Conservation (phyloP, 2,329 filamentous ascomycete species). For the Trichophyton benhamiae region DNA sequence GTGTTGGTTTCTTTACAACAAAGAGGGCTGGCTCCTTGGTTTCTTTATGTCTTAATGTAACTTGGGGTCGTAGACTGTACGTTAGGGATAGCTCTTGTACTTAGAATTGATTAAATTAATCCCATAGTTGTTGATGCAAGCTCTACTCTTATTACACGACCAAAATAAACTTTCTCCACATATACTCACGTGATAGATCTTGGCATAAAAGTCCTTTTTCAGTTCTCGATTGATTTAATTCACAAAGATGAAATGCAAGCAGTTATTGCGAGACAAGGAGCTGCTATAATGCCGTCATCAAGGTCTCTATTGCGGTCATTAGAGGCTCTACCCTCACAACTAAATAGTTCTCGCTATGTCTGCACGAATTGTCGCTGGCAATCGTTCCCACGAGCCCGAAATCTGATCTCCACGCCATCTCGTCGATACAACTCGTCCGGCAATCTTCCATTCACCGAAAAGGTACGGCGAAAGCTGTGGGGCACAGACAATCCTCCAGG, state of each 20-base stretch:
- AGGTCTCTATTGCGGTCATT: conserved; percentile 26
- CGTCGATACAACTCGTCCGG: conserved; percentile 16
- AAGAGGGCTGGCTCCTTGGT: neutral
- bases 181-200: neutral
- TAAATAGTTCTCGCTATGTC: conserved; percentile 24
- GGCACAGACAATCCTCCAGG: conserved; percentile 40
- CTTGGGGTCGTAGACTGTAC: neutral
- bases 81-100: neutral
- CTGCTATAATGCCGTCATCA: conserved; percentile 27
- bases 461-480: conserved; percentile 38
- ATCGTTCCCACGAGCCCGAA: conserved; percentile 22
- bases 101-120: neutral
- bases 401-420: conserved; percentile 20
- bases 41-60: neutral
- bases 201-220: neutral
- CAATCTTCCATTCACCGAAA: conserved; percentile 32
- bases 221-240: neutral
- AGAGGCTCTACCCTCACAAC: conserved; percentile 22
- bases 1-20: neutral
- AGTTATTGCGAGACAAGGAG: neutral
- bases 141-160: neutral
- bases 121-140: neutral
- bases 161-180: neutral
- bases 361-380: conserved; percentile 31
- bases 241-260: neutral